Conservation (phyloP, 352 stramenopile genomes). For the Pythium monospermum region DNA sequence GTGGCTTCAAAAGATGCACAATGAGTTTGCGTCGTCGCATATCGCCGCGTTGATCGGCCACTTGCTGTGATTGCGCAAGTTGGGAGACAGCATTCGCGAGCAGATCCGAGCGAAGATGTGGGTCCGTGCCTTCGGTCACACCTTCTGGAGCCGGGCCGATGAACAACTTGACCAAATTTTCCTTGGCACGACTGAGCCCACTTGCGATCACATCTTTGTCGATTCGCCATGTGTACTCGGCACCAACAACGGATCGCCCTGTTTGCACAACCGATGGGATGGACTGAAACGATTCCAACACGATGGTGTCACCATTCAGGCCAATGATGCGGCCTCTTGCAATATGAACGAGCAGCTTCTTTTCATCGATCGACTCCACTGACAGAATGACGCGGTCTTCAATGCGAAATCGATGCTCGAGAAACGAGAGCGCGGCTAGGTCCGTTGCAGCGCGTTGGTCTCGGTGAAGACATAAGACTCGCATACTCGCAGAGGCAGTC, state of each 20-base stretch:
- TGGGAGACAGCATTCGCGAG: constrained; percentile 15
- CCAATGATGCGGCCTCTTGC: constrained; percentile 41
- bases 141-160: constrained; percentile 43
- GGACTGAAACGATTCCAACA: constrained; percentile 46
- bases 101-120: constrained; percentile 16
- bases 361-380: constrained; percentile 60
- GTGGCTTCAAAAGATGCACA: constrained; percentile 51
- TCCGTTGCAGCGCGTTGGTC: constrained; percentile 27
- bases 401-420: constrained; percentile 49
- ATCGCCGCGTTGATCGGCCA: constrained; percentile 32
- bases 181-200: constrained; percentile 62
- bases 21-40: constrained; percentile 51
- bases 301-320: constrained; percentile 42
- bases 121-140: constrained; percentile 33
- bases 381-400: constrained; percentile 77
- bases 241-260: constrained; percentile 55
- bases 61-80: background rate
- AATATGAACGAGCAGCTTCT: constrained; percentile 59
- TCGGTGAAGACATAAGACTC: constrained; percentile 45
- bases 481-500: constrained; percentile 25
- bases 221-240: constrained; percentile 62
- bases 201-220: constrained; percentile 70
- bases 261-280: constrained; percentile 55
- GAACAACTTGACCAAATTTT: constrained; percentile 75
- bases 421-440: constrained; percentile 29